Percentiles rank a stretch among this genome's conserved stretches.
Conservation (phyloP, 495 filamentous ascomycete species). For the Daldinia childiae region DNA sequence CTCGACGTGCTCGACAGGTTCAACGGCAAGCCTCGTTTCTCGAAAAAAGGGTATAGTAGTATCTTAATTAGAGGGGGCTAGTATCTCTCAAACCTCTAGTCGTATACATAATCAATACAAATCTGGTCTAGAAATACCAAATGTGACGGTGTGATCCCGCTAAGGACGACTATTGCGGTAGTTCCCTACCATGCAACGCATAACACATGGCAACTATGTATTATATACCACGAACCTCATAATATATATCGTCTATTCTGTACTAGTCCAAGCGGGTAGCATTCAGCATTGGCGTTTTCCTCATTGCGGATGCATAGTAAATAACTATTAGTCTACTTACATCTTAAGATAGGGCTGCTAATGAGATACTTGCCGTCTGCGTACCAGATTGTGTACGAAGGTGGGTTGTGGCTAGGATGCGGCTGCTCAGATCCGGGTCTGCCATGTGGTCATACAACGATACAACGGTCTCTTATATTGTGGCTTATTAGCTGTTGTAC, state of each 20-base stretch:
- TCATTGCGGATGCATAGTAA: background rate
- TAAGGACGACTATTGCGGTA: slow-evolving; percentile 37
- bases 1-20: slow-evolving; percentile 1
- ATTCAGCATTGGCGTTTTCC: background rate
- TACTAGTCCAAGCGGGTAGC: background rate
- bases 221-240: slow-evolving; percentile 30
- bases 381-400: slow-evolving; percentile 19
- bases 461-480: slow-evolving; percentile 45
- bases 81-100: background rate
- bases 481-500: slow-evolving; percentile 34
- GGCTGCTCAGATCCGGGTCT: slow-evolving; percentile 30
- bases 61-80: background rate
- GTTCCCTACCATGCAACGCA: slow-evolving; percentile 43
- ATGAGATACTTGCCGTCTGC: slow-evolving; percentile 27
- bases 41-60: background rate
- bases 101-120: slow-evolving; percentile 34
- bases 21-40: slow-evolving; percentile 6
- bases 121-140: slow-evolving; percentile 34
- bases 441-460: slow-evolving; percentile 46
- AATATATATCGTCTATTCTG: slow-evolving; percentile 11
- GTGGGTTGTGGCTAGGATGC: slow-evolving; percentile 39
- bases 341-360: slow-evolving; percentile 34
- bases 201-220: slow-evolving; percentile 41
- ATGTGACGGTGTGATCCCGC: slow-evolving; percentile 45
- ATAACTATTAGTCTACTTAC: slow-evolving; percentile 16